Evolutionary conservation across 305 asterid species (phyloP), one percentile per base, ranked within the genome.

Genomic region (Fraxinus ornus): DNA sequence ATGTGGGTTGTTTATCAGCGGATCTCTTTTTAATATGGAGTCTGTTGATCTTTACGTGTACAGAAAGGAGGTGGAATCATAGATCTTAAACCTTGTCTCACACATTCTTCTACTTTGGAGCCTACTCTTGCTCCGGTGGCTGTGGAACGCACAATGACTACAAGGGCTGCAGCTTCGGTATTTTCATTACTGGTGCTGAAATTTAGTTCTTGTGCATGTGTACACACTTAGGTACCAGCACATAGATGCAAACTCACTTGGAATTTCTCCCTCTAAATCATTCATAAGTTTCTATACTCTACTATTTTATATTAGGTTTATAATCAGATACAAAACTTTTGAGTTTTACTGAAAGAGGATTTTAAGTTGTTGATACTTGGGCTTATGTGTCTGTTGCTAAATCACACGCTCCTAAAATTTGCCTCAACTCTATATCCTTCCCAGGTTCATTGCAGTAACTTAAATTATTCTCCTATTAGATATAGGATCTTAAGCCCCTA

Each of bases 151-250:
- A 97, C 97, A 77, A 97, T 97, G 98, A 97, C 99, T 80, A 94
- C 98, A 24, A 90, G 97, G 85, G 98, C 98, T 36, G 99, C 99
- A 82, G 98, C 99, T 88, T 93, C 96, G 97, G 99, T 97, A 93
- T 74, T 83, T 89, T 77, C 80, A 21, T 89, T 78, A 10, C 39
- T 80, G 78, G 83, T 83, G 75, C 81, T 87, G 62, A 83, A 9
- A 72, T 55, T 64, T 72, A 37, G 9, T 39, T 76, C 28, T 76
- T 26, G 41, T 77, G 41, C 79, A 44, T 44, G 70, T 1, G 2
- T 15, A 12, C 13, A 44, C 37, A 41, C 66, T 47, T 28, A 13
- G 19, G 22, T 76, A 17, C 41, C 22, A 28, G 7, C 79, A 4
- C 28, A 77, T 7, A 52, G 22, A 77, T 77, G 41, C 76, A 70